These are phyloP conservation scores for Sphagnum fallax DNA, from an alignment of 228 moss, liverwort and hornwort genomes.

Conservation along the genomic window DNA sequence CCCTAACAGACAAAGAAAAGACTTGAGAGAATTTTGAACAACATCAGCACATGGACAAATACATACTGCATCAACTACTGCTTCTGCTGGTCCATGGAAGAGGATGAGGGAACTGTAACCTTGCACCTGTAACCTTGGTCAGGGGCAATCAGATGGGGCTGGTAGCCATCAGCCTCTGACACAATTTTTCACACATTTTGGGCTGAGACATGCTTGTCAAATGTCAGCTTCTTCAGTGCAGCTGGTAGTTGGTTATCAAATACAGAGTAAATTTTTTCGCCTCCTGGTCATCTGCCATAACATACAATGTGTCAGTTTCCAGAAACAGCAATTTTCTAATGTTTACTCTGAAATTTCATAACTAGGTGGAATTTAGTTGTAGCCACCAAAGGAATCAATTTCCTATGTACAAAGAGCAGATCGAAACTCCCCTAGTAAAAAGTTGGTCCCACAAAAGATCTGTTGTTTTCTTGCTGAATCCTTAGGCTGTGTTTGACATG, in stretches of 20 bases:
- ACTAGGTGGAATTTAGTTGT: no score
- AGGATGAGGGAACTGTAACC: slow-evolving; percentile 2
- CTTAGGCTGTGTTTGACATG: not conserved
- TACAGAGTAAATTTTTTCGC: slow-evolving; percentile 2
- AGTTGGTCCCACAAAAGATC: not conserved
- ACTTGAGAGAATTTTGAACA: not conserved
- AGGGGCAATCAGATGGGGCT: slow-evolving; percentile 12
- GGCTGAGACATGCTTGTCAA: slow-evolving; percentile 5
- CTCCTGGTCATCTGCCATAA: slow-evolving; percentile 3
- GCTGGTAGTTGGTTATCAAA: slow-evolving; percentile 13
- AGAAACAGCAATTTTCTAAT: not conserved
- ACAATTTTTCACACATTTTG: slow-evolving; percentile 9
- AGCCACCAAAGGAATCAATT: no score
- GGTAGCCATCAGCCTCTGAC: slow-evolving; percentile 10
- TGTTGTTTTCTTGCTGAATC: not conserved
- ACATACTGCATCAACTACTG: slow-evolving; percentile 9
- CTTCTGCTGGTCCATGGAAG: slow-evolving; percentile 7
- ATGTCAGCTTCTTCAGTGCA: slow-evolving; percentile 6
- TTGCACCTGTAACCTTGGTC: slow-evolving; percentile 9
- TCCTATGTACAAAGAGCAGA: no score
- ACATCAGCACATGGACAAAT: not conserved
- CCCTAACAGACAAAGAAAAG: not conserved
- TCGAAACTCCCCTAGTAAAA: no score
- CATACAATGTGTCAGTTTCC: not conserved
- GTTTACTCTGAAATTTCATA: no score